These are phyloP conservation scores for Podospora pseudoanserina DNA, from an alignment of 495 filamentous ascomycete genomes.

Conservation along the genomic window DNA sequence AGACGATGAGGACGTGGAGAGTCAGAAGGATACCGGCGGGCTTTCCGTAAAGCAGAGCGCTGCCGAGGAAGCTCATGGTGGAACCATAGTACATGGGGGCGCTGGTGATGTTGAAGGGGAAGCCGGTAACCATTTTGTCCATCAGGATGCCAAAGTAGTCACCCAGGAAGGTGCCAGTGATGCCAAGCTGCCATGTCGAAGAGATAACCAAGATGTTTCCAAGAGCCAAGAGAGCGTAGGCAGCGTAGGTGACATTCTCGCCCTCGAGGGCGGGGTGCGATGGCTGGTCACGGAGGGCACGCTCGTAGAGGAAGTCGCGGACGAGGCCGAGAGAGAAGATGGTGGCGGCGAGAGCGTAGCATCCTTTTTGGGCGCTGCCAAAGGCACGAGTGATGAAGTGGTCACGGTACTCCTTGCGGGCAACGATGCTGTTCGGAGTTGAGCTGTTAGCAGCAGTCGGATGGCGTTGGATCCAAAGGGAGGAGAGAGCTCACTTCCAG, in stretches of 20 bases:
- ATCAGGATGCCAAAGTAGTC: slow-evolving; percentile 99
- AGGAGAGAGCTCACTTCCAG: slow-evolving; percentile 61
- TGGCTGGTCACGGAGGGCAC: slow-evolving; percentile 74
- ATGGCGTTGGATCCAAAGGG: slow-evolving; percentile 4
- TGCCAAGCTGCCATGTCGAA: slow-evolving; percentile 86
- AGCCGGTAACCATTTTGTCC: slow-evolving; percentile 87
- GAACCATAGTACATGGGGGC: slow-evolving; percentile 97
- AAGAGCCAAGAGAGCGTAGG: slow-evolving; percentile 62
- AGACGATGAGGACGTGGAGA: slow-evolving; percentile 68
- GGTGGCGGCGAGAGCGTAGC: slow-evolving; percentile 81
- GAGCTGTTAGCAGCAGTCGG: slow-evolving; percentile 19
- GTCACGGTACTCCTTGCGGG: slow-evolving; percentile 83
- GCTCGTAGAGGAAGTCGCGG: slow-evolving; percentile 74
- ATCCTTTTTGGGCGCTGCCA: slow-evolving; percentile 74
- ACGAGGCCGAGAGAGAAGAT: slow-evolving; percentile 91
- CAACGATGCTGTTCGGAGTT: slow-evolving; percentile 51
- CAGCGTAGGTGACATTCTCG: slow-evolving; percentile 51
- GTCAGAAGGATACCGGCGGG: slow-evolving; percentile 83
- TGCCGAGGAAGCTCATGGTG: slow-evolving; percentile 85
- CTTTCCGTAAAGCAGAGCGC: slow-evolving; percentile 82
- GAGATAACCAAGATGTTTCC: slow-evolving; percentile 85
- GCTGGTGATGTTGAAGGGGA: slow-evolving; percentile 90
- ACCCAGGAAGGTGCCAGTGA: slow-evolving; percentile 94
- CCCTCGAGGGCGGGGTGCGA: slow-evolving; percentile 59
- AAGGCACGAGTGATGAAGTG: slow-evolving; percentile 85